Evolutionary conservation across 768 basidiomycete species (phyloP).

Genomic region (Lactifluus rugatus): DNA sequence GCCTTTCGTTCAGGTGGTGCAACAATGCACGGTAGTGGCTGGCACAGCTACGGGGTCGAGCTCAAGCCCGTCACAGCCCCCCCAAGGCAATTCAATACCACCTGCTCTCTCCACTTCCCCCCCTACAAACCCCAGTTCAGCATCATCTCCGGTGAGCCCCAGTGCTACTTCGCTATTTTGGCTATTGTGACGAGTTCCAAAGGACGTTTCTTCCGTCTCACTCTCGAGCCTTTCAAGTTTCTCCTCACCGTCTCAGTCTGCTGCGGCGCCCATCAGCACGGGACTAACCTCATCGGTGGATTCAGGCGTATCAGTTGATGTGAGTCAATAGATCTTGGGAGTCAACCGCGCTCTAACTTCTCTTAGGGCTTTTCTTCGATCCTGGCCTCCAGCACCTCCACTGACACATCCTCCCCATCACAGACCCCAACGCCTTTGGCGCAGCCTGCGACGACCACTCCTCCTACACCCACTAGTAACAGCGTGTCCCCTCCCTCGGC

Average conservation of each 20-base stretch:
- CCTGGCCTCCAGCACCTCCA: conserved; percentile 12
- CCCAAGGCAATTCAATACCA: background rate
- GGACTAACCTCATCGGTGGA: background rate
- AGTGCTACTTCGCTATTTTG: background rate
- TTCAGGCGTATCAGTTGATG: background rate
- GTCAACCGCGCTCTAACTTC: background rate
- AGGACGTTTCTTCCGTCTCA: background rate
- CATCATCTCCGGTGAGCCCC: background rate
- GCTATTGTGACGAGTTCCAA: background rate
- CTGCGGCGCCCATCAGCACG: conserved; percentile 1
- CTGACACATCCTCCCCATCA: conserved; percentile 1
- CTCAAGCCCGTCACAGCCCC: background rate
- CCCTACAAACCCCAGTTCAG: conserved; percentile 1
- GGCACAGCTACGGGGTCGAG: background rate
- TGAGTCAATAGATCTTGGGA: background rate
- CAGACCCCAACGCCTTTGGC: conserved; percentile 12
- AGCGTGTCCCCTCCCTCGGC: conserved; percentile 11
- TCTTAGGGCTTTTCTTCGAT: conserved; percentile 13
- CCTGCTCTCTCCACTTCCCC: conserved; percentile 6
- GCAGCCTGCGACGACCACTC: conserved; percentile 13
- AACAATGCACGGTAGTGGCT: conserved; percentile 23
- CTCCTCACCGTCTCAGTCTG: conserved; percentile 5
- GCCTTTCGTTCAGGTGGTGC: conserved; percentile 26
- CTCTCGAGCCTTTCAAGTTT: background rate
- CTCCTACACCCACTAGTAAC: conserved; percentile 20